Percentiles rank a stretch among this genome's conserved stretches.
Evolutionary conservation across 306 rosid species (phyloP).

Genomic region (Quillaja saponaria): DNA sequence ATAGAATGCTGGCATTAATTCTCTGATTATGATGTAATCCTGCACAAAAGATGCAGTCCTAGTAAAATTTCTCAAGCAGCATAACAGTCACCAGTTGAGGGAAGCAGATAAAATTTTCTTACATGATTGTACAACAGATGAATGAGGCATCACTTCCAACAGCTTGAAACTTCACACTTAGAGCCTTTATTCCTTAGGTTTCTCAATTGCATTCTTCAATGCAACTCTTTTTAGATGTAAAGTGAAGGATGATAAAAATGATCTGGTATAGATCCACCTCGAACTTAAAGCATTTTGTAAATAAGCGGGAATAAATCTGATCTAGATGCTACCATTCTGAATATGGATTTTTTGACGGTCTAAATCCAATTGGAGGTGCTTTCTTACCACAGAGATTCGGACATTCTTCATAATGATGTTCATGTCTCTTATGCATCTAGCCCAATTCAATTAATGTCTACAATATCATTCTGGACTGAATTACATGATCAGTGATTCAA

Average conservation of each 20-base stretch:
- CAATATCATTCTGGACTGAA: conserved; percentile 12
- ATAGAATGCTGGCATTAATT: too few relatives aligned
- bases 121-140: conserved; percentile 13
- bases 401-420: conserved; percentile 6
- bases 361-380: background rate
- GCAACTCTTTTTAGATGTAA: background rate
- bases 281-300: conserved; percentile 3
- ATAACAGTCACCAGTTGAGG: too few relatives aligned
- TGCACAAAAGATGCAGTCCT: too few relatives aligned
- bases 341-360: conserved; percentile 5
- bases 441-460: conserved; percentile 8
- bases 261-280: conserved; percentile 23
- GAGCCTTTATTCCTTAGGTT: background rate
- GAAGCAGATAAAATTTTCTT: background rate
- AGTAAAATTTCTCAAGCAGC: too few relatives aligned
- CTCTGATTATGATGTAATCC: too few relatives aligned
- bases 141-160: conserved; percentile 23
- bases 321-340: background rate
- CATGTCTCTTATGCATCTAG: background rate
- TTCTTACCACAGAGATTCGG: background rate
- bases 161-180: conserved; percentile 4
- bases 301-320: background rate
- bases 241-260: conserved; percentile 5
- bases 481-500: conserved; percentile 1
- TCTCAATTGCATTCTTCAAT: background rate